phyloP scores from a whole-genome alignment of 495 filamentous ascomycete genomes.

The Penicillium samsonianum region DNA sequence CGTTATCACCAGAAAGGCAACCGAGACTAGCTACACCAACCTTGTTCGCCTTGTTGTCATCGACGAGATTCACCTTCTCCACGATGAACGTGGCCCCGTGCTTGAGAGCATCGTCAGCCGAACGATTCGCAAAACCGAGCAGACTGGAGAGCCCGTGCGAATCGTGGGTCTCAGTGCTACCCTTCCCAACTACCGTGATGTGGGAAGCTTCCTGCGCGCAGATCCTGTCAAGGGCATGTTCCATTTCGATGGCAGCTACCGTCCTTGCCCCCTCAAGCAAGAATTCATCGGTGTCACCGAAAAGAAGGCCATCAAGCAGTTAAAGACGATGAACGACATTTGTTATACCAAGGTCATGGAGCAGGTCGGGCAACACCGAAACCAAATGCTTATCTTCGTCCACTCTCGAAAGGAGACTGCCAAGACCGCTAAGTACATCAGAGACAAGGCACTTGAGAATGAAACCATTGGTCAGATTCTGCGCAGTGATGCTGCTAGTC shows the following conservation, averaged over 20 bases:
- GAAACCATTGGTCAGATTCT: constrained; percentile 97
- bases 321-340: constrained; percentile 99
- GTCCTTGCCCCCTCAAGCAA: constrained; percentile 90
- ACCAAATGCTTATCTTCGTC: constrained; percentile 99
- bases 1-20: constrained; percentile 97
- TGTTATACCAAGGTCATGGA: constrained; percentile 97
- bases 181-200: constrained; percentile 94
- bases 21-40: constrained; percentile 94
- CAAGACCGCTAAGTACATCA: constrained; percentile 93
- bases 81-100: constrained; percentile 96
- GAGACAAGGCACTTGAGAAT: constrained; percentile 92
- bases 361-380: constrained; percentile 84
- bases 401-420: constrained; percentile 97
- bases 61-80: constrained; percentile 96
- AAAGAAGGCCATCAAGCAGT: constrained; percentile 97
- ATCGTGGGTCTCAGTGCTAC: constrained; percentile 93
- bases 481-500: constrained; percentile 86
- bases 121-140: constrained; percentile 88
- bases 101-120: constrained; percentile 95
- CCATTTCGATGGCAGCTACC: constrained; percentile 93
- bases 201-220: constrained; percentile 92
- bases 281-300: constrained; percentile 98
- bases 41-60: constrained; percentile 94
- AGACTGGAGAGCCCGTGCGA: constrained; percentile 87
- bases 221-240: constrained; percentile 84